A percentile compares a stretch with the other conserved stretches of the same genome.
phyloP scores from a whole-genome alignment of 805 yeast species.

The Candida nemodendra region DNA sequence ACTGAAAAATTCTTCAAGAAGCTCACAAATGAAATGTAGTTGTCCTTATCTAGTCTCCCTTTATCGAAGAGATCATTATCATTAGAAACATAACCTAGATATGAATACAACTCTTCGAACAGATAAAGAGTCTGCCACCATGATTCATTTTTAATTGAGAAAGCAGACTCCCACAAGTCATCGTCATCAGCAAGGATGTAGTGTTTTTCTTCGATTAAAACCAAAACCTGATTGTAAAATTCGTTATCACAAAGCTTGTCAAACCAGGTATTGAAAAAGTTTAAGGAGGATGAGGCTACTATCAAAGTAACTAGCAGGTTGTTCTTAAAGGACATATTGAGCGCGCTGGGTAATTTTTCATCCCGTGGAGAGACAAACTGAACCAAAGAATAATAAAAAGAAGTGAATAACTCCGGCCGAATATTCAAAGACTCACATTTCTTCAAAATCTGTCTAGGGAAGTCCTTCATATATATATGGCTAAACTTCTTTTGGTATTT shows the following conservation, averaged over 20 bases:
- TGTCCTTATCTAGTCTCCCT: constrained; percentile 39
- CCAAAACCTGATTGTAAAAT: constrained; percentile 18
- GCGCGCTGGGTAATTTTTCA: constrained; percentile 1
- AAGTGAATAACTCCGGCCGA: constrained; percentile 13
- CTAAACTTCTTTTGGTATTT: constrained; percentile 7
- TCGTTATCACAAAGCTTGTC: constrained; percentile 17
- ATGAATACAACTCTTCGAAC: constrained; percentile 62
- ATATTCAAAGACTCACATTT: constrained; percentile 7
- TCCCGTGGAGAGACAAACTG: constrained; percentile 19
- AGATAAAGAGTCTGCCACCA: constrained; percentile 43
- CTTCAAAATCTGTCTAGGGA: constrained; percentile 12
- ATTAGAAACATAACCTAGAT: constrained; percentile 63
- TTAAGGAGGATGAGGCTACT: constrained; percentile 22
- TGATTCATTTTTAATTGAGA: constrained; percentile 12
- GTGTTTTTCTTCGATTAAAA: constrained; percentile 16
- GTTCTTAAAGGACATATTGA: constrained; percentile 19
- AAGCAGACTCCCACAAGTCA: constrained; percentile 17
- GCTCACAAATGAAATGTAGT: constrained; percentile 40
- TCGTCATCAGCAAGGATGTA: constrained; percentile 11
- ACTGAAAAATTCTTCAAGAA: constrained; percentile 53
- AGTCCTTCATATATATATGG: constrained; percentile 15
- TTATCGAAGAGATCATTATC: constrained; percentile 56
- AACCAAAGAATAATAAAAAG: constrained; percentile 19
- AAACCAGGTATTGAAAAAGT: constrained; percentile 22
- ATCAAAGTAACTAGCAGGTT: constrained; percentile 23